A percentile compares a stretch with the other conserved stretches of the same genome.
Conservation (phyloP, 805 yeast genomes). For the Wickerhamomyces strasburgensis region DNA sequence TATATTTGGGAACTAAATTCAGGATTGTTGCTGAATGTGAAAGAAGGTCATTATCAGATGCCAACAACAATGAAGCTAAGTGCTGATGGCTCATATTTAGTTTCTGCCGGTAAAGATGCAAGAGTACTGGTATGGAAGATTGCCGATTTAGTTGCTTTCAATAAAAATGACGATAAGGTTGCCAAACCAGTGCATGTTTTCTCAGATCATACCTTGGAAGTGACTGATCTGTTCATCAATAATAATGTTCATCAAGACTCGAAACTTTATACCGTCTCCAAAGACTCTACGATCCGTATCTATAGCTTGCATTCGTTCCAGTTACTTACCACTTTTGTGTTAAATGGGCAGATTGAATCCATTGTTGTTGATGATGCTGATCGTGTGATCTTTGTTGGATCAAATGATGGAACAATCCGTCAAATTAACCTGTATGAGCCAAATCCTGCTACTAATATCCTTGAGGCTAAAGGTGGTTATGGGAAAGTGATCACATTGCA, state of each 20-base stretch:
- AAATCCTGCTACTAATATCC: slow-evolving; percentile 22
- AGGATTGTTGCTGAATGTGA: slow-evolving; percentile 66
- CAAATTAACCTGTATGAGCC: slow-evolving; percentile 45
- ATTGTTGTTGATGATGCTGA: slow-evolving; percentile 74
- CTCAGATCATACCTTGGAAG: slow-evolving; percentile 49
- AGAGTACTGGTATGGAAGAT: slow-evolving; percentile 72
- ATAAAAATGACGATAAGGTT: slow-evolving; percentile 27
- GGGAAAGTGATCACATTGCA: slow-evolving; percentile 29
- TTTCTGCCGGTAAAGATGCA: slow-evolving; percentile 80
- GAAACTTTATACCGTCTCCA: slow-evolving; percentile 62
- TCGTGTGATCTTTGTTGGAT: slow-evolving; percentile 68
- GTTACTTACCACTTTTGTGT: slow-evolving; percentile 67
- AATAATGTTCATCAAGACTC: slow-evolving; percentile 55
- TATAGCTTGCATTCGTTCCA: slow-evolving; percentile 45
- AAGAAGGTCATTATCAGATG: slow-evolving; percentile 81
- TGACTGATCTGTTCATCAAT: slow-evolving; percentile 42
- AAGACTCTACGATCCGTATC: slow-evolving; percentile 70
- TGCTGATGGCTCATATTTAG: slow-evolving; percentile 57
- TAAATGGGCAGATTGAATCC: slow-evolving; percentile 51
- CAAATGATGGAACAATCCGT: slow-evolving; percentile 56
- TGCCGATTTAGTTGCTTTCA: slow-evolving; percentile 45
- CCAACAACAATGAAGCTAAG: slow-evolving; percentile 57
- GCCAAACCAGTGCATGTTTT: slow-evolving; percentile 55
- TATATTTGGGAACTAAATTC: slow-evolving; percentile 83
- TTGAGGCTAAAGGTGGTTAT: slow-evolving; percentile 28